Conservation (phyloP, 805 yeast species). For the Cyberlindnera maclurae region DNA sequence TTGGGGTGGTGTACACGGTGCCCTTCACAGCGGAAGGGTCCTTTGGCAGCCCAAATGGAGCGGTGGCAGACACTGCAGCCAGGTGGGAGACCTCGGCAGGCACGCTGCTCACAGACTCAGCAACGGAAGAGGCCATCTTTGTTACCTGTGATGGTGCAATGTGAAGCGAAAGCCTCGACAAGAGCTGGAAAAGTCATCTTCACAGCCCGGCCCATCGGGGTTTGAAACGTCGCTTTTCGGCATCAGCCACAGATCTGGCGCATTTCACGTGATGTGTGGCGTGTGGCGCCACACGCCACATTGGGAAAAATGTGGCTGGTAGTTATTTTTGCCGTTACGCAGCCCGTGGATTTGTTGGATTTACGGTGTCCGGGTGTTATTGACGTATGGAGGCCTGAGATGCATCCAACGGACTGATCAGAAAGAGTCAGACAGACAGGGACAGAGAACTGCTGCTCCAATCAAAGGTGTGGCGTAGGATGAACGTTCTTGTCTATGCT, state of each 20-base stretch:
- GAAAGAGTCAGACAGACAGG: no score
- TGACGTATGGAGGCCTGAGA: no score
- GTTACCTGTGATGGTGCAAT: background rate
- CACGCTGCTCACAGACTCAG: slow-evolving; percentile 17
- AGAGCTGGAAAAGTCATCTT: background rate
- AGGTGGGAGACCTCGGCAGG: slow-evolving; percentile 21
- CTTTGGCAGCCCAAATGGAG: slow-evolving; percentile 47
- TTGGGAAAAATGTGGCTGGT: background rate
- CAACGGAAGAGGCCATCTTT: slow-evolving; percentile 10
- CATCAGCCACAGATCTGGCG: slow-evolving; percentile 3
- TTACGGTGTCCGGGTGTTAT: no score
- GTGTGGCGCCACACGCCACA: background rate
- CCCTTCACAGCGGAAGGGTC: slow-evolving; percentile 13
- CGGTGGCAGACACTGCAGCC: slow-evolving; percentile 32
- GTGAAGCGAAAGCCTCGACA: background rate
- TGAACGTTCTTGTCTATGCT: slow-evolving; percentile 72
- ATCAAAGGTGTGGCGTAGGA: slow-evolving; percentile 19
- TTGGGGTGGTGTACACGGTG: slow-evolving; percentile 32
- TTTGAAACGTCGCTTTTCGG: background rate
- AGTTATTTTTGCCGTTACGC: no score
- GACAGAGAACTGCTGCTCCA: no score
- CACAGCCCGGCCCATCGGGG: no score
- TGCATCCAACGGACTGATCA: no score
- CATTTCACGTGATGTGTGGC: slow-evolving; percentile 1
- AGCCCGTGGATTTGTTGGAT: no score